Evolutionary conservation across 73 alveolate genomes (phyloP).

Genomic region (Breviolum minutum): DNA sequence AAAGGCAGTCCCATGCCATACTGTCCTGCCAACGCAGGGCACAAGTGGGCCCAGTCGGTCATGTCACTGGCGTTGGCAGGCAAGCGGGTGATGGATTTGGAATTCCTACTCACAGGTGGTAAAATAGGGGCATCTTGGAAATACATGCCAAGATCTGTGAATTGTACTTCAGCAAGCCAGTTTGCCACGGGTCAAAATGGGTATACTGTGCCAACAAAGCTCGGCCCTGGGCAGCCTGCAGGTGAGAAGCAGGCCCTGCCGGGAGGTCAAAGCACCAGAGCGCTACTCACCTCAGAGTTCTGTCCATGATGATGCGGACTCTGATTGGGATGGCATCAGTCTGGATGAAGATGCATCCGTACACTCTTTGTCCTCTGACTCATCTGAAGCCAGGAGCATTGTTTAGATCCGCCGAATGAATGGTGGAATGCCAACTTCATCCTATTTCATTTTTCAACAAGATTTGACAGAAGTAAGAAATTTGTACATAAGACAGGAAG

Average conservation of each 20-base stretch:
- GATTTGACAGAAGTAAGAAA: no score
- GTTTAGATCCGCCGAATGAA: neutral
- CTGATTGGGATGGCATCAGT: constrained; percentile 4
- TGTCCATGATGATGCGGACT: constrained; percentile 15
- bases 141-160: no score
- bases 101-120: no score
- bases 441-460: neutral
- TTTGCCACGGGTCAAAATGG: no score
- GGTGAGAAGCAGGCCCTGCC: constrained; percentile 3
- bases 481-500: neutral
- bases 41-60: no score
- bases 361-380: constrained; percentile 3
- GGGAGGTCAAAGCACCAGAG: neutral
- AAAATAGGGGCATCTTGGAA: no score
- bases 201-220: no score
- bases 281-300: constrained; percentile 11
- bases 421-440: neutral
- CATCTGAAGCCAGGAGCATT: constrained; percentile 35
- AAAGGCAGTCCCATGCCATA: no score
- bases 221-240: neutral
- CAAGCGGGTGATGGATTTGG: neutral
- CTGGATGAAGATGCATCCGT: neutral
- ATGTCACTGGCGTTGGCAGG: no score
- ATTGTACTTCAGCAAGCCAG: no score
- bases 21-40: no score